Percentiles rank a stretch among this genome's conserved stretches.
Evolutionary conservation across 495 filamentous ascomycete genomes (phyloP).

Genomic region (Venustampulla echinocandica): DNA sequence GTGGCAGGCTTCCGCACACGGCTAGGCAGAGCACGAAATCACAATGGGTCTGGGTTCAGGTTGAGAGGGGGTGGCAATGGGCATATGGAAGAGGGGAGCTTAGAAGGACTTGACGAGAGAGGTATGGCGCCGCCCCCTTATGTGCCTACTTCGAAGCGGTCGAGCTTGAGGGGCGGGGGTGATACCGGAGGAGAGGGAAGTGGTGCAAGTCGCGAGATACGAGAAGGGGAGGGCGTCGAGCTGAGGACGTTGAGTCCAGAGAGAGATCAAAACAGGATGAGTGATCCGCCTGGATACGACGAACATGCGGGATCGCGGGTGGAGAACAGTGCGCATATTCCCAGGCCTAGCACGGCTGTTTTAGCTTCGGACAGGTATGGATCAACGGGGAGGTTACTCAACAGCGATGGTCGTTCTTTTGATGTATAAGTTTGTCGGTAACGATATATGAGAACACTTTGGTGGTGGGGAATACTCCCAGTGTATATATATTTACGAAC

Average conservation of each 20-base stretch:
- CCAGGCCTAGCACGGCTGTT: conserved; percentile 9
- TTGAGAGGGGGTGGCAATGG: conserved; percentile 2
- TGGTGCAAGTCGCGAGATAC: neutral
- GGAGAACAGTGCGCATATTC: conserved; percentile 3
- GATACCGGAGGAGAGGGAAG: neutral
- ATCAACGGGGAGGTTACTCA: too few relatives aligned
- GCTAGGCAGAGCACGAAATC: conserved; percentile 1
- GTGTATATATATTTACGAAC: too few relatives aligned
- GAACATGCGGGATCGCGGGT: conserved; percentile 1
- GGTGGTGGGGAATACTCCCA: too few relatives aligned
- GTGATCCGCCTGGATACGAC: conserved; percentile 12
- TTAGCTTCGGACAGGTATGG: too few relatives aligned
- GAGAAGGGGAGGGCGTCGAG: conserved; percentile 12
- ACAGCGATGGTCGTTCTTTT: too few relatives aligned
- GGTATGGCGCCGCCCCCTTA: conserved; percentile 53
- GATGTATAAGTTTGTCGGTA: too few relatives aligned
- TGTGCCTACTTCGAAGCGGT: conserved; percentile 23
- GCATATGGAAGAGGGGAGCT: conserved; percentile 16
- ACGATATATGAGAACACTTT: too few relatives aligned
- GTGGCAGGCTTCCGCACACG: conserved; percentile 19
- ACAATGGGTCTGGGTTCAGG: conserved; percentile 3
- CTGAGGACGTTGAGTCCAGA: conserved; percentile 3
- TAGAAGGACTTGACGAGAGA: conserved; percentile 47
- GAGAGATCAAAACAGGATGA: neutral
- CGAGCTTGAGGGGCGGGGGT: conserved; percentile 18